A percentile compares a stretch with the other conserved stretches of the same genome.
Evolutionary conservation across 2,329 filamentous ascomycete species (phyloP).

Genomic region (Zalaria sp.): DNA sequence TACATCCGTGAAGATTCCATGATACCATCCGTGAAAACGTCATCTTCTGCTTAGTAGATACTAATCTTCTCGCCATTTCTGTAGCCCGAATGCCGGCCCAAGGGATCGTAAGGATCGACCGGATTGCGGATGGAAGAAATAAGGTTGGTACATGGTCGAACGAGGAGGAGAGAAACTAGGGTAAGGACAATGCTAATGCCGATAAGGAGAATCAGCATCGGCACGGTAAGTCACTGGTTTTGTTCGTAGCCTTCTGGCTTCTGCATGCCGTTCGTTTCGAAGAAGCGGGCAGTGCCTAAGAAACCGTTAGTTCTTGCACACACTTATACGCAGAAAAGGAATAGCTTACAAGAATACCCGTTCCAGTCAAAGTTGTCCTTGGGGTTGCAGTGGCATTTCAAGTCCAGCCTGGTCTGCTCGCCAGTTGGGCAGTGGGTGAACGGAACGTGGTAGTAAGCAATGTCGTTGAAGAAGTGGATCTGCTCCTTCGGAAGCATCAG

Average conservation of each 20-base stretch:
- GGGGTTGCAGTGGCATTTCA: slow-evolving; percentile 90
- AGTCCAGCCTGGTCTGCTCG: slow-evolving; percentile 67
- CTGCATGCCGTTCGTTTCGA: slow-evolving; percentile 63
- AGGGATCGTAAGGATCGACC: neutral
- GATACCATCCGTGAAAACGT: too few relatives aligned
- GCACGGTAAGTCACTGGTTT: slow-evolving; percentile 16
- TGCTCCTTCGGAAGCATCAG: slow-evolving; percentile 84
- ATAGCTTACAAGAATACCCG: slow-evolving; percentile 76
- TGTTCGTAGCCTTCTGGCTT: slow-evolving; percentile 78
- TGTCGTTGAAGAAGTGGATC: slow-evolving; percentile 98
- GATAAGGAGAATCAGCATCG: slow-evolving; percentile 1
- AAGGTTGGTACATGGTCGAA: slow-evolving; percentile 1
- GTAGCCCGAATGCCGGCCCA: neutral
- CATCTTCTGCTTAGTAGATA: neutral
- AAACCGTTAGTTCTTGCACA: neutral
- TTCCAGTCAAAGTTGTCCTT: slow-evolving; percentile 99
- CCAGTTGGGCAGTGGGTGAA: slow-evolving; percentile 96
- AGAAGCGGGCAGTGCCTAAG: slow-evolving; percentile 71
- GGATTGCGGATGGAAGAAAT: neutral
- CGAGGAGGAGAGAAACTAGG: slow-evolving; percentile 1
- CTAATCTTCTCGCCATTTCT: neutral
- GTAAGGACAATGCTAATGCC: neutral
- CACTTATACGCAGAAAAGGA: neutral
- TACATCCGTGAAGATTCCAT: too few relatives aligned
- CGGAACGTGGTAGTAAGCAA: slow-evolving; percentile 93